These are phyloP conservation scores for Aureobasidium leucospermi DNA, from an alignment of 2,329 filamentous ascomycete genomes.

Conservation along the genomic window DNA sequence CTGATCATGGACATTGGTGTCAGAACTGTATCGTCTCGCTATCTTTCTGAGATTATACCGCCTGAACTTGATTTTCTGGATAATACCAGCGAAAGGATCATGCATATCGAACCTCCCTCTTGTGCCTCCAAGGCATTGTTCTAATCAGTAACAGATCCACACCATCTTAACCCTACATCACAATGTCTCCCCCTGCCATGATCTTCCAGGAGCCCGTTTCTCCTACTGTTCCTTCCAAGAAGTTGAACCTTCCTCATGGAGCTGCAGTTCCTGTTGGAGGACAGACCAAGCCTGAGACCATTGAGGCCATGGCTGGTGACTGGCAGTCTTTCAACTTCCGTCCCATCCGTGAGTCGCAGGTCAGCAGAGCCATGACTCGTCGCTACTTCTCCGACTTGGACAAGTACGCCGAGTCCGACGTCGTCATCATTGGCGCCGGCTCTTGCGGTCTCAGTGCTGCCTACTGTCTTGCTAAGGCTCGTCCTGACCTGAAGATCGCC, in stretches of 20 bases:
- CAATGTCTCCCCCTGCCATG: conserved; percentile 71
- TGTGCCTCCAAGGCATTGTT: conserved; percentile 27
- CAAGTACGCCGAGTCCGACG: conserved; percentile 82
- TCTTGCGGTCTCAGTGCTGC: conserved; percentile 81
- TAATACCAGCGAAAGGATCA: conserved; percentile 99
- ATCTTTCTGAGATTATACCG: conserved; percentile 82
- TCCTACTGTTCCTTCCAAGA: conserved; percentile 35
- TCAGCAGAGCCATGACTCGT: conserved; percentile 86
- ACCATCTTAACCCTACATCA: conserved; percentile 26
- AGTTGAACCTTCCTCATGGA: conserved; percentile 33
- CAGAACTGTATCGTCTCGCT: conserved; percentile 15
- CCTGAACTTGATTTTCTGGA: conserved; percentile 86
- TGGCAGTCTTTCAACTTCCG: conserved; percentile 80
- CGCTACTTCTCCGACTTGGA: conserved; percentile 90
- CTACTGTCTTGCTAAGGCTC: conserved; percentile 73
- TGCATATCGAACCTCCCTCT: conserved; percentile 55
- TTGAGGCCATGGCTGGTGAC: conserved; percentile 62
- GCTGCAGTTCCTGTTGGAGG: conserved; percentile 29
- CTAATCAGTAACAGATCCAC: conserved; percentile 32
- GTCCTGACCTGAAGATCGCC: conserved; percentile 85
- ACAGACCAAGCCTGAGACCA: conserved; percentile 43
- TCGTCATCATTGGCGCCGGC: conserved; percentile 87
- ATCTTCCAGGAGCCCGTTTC: conserved; percentile 45
- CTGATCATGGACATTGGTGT: conserved; percentile 15
- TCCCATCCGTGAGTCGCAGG: conserved; percentile 84